phyloP scores from a whole-genome alignment of 257 asterid species.

The Capsicum rhomboideum region DNA sequence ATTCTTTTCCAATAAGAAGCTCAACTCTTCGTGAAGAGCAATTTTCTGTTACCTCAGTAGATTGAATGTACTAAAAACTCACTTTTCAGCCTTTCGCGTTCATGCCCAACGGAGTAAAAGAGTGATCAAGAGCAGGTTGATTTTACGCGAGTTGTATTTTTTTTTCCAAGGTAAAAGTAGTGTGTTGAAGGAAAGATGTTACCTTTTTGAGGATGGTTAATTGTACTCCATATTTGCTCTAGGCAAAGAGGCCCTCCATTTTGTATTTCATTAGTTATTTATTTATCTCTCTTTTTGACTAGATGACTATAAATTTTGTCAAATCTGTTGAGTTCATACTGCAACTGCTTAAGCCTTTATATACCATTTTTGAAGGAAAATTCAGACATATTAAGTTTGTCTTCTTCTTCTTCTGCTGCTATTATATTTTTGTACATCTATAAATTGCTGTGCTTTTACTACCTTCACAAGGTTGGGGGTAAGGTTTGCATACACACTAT shows the following conservation, averaged over 20 bases:
- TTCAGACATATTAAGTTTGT: neutral
- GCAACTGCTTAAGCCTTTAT: constrained; percentile 12
- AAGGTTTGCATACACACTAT: no score
- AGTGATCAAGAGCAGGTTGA: no score
- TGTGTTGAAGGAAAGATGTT: constrained; percentile 26
- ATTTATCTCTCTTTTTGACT: constrained; percentile 16
- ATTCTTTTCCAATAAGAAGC: constrained; percentile 34
- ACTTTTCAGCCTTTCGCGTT: neutral
- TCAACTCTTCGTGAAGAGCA: neutral
- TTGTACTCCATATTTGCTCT: constrained; percentile 24
- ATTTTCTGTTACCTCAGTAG: constrained; percentile 15
- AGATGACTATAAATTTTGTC: constrained; percentile 29
- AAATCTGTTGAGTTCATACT: constrained; percentile 39
- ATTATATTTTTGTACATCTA: neutral
- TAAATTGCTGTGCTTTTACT: no score
- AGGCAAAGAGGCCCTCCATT: constrained; percentile 23
- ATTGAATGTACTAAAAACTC: constrained; percentile 18
- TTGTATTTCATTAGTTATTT: constrained; percentile 49
- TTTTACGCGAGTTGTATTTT: constrained; percentile 32
- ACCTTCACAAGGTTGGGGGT: no score
- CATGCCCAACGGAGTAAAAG: neutral
- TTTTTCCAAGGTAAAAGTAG: constrained; percentile 26
- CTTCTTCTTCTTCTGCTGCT: neutral
- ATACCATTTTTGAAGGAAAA: constrained; percentile 20
- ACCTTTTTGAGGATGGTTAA: constrained; percentile 29